Evolutionary conservation across 2,329 filamentous ascomycete species (phyloP), one percentile per base, ranked within the genome.

Genomic region (Colletotrichum sublineola): DNA sequence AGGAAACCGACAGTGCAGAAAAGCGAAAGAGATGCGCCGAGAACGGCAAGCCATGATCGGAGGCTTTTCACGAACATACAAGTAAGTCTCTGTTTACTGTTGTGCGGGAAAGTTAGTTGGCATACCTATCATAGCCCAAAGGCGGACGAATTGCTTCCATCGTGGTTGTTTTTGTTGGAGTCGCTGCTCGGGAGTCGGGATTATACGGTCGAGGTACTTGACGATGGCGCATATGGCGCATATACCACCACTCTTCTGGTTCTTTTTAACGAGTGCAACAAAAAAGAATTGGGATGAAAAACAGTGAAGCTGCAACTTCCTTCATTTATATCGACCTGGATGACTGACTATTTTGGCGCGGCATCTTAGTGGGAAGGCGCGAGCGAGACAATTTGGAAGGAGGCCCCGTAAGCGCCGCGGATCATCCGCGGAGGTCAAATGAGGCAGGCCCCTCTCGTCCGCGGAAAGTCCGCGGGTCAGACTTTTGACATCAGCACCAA

Each of bases 1-100:
- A 71, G 50, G 46, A 84, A 85, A 1, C 79, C 83, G 4, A 82
- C 77, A 3, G 70, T 70, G n/a, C 67, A 66, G 36, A 73, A 70
- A 2, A 73, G 12, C 79, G 81, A 71, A 12, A 77, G 36, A 9
- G 61, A 74, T 40, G 75, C 75, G 3, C 76, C 76, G 2, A 63
- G 60, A 14, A 77, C 75, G 7, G 75, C 75, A 8, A 76, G 63
- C 75, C 76, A 77, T 14, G 76, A 73, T 7, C 73, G 69, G 3
- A 73, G 3, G 12, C 72, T 74, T 38, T 38, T 38, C 40, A 5
- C 1, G n/a, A 1, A 40, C 12, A 14, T 18, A 7, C 29, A 15
- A 1, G 24, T 61, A 4, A 61, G 58, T 2, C 8, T 55, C 20
- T 2, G 9, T 5, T 9, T 5, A 31, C n/a, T 15, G 6, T n/a